Percentiles rank a stretch among this genome's conserved stretches.
phyloP scores from a whole-genome alignment of 768 basidiomycete species.

The Termitomyces sp. region DNA sequence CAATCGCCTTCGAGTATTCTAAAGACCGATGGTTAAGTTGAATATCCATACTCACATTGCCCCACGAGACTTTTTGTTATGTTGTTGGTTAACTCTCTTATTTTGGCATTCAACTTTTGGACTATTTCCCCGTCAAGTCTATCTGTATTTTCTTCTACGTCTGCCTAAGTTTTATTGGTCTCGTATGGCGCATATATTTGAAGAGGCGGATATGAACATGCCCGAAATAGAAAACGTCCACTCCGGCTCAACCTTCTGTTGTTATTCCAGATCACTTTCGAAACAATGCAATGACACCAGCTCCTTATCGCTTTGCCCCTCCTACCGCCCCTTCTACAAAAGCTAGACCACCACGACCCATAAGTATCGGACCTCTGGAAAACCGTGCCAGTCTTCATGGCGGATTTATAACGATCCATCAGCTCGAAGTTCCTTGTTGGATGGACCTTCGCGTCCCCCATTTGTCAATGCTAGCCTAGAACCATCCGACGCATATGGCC shows the following conservation, averaged over 20 bases:
- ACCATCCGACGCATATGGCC: background rate
- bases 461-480: background rate
- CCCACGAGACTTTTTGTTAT: slow-evolving; percentile 29
- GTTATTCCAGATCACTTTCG: background rate
- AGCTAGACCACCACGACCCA: background rate
- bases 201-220: slow-evolving; percentile 70
- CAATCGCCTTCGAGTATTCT: background rate
- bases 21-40: background rate
- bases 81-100: slow-evolving; percentile 46
- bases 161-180: slow-evolving; percentile 47
- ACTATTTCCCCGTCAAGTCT: slow-evolving; percentile 1
- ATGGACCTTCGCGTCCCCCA: background rate
- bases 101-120: background rate
- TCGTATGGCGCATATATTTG: slow-evolving; percentile 71
- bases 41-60: background rate
- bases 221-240: slow-evolving; percentile 52
- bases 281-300: background rate
- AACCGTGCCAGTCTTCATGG: background rate
- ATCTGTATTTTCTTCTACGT: slow-evolving; percentile 39
- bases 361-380: too few species aligned
- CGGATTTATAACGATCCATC: background rate
- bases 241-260: background rate
- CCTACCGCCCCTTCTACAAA: background rate
- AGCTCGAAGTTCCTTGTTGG: background rate
- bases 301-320: background rate